Conservation (phyloP, 371 early-diverging fungal genomes). For the Entomophthora muscae region DNA sequence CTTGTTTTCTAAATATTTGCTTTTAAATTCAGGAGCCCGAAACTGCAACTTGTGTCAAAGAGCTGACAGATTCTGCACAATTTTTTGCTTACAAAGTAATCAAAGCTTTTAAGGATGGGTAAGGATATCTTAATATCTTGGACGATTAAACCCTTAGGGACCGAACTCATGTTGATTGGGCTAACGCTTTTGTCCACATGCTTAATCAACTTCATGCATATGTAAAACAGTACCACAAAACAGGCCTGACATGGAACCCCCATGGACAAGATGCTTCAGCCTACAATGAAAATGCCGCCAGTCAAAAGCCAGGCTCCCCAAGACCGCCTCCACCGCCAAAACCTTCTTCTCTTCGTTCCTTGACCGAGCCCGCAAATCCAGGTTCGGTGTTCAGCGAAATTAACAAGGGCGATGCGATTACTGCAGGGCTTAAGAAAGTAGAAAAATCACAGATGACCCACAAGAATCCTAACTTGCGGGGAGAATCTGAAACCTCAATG, state of each 20-base stretch:
- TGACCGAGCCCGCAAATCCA: constrained; percentile 4
- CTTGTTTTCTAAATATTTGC: not conserved
- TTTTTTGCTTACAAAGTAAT: constrained; percentile 83
- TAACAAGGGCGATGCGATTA: constrained; percentile 64
- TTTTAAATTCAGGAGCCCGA: constrained; percentile 47
- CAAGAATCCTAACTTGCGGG: constrained; percentile 81
- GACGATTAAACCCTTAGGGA: constrained; percentile 26
- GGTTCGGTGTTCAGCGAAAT: constrained; percentile 68
- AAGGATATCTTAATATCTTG: constrained; percentile 13
- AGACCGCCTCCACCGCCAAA: constrained; percentile 29
- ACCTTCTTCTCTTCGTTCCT: not conserved
- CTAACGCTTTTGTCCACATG: constrained; percentile 40
- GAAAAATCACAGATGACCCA: constrained; percentile 91
- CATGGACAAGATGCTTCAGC: constrained; percentile 21
- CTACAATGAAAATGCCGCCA: constrained; percentile 14
- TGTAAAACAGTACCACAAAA: constrained; percentile 77
- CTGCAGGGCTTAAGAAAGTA: constrained; percentile 76
- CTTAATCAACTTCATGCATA: constrained; percentile 57
- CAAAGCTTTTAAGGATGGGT: constrained; percentile 80
- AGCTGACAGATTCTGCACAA: constrained; percentile 79
- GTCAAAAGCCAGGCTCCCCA: constrained; percentile 32
- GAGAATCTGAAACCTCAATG: constrained; percentile 28
- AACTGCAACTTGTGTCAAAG: constrained; percentile 70
- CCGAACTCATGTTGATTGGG: constrained; percentile 68
- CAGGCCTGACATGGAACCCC: constrained; percentile 85